Conservation (phyloP, 306 rosid species). For the Castanea mollissima region DNA sequence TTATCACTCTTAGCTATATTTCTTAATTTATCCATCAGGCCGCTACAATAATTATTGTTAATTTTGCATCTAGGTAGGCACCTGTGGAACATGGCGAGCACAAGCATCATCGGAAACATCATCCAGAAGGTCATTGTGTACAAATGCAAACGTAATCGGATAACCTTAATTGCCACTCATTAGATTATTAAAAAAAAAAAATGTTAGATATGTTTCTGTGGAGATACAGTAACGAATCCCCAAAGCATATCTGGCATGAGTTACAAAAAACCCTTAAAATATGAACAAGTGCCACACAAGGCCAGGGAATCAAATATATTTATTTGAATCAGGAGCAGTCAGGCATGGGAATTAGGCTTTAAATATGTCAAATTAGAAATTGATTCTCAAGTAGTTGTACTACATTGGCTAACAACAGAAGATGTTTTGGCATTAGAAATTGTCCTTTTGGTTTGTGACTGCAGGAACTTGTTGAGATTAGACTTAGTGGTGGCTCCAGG, state of each 20-base stretch:
- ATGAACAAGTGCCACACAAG: background rate
- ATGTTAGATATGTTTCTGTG: background rate
- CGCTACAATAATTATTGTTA: too few species aligned
- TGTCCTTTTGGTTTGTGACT: too few species aligned
- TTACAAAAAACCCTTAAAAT: background rate
- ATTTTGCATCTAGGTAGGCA: too few species aligned
- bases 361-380: too few species aligned
- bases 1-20: too few species aligned
- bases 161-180: background rate
- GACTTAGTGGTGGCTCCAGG: too few species aligned
- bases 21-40: too few species aligned
- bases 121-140: background rate
- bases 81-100: background rate
- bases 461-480: too few species aligned
- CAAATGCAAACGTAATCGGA: slow-evolving; percentile 2
- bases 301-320: background rate
- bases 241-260: background rate
- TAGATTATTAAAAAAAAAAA: background rate
- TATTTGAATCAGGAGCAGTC: background rate
- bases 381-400: too few species aligned
- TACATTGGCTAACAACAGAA: too few species aligned
- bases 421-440: too few species aligned
- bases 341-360: too few species aligned
- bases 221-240: background rate
- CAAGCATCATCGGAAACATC: background rate